Base-by-base conservation (phyloP, 306 rosid genomes). In the Vigna radiata region DNA sequence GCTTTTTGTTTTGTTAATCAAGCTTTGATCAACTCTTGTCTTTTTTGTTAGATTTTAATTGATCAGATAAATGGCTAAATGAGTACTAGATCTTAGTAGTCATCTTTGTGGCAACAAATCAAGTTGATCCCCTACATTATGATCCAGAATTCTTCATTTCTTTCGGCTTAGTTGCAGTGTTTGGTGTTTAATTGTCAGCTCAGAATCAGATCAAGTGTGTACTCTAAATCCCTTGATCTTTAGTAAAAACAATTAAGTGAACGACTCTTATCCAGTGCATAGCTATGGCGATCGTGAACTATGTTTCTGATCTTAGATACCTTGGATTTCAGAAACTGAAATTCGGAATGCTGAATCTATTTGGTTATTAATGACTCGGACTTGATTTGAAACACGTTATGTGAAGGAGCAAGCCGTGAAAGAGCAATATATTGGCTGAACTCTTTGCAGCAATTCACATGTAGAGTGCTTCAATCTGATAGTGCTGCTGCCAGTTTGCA, bases 51-150 rank as follows among this genome's bases (percentile, higher is more conserved):
- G 76, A 73, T 83, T 65, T 68, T 77, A 50, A 48, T 78, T 16
- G 72, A 29, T 54, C 61, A 52, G 68, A 61, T 49, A 56, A 52
- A 18, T 78, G 69, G 66, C 21, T 82, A 17, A 67, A 69, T 58
- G 25, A 33, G 65, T 27, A 81, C 64, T 62, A 70, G 90, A 87
- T 89, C 90, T 82, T 70, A 68, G 55, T 46, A 53, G 67, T 59
- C 72, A 77, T 58, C 84, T 63, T 18, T 52, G 68, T 76, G 13
- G 44, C 78, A 67, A 64, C 63, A 23, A 77, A 66, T 78, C 72
- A 75, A 74, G 82, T 76, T 15, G 73, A 83, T 83, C 73, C 44
- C 15, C 48, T 21, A 11, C 23, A 55, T 56, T 47, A 6, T 65
- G 69, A 36, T 76, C 79, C 54, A 6, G 65, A 52, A 19, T 68